A percentile compares a stretch with the other conserved stretches of the same genome.
These are phyloP conservation scores for Huntiella decipiens DNA, from an alignment of 2,329 filamentous ascomycete genomes.

Conservation along the genomic window DNA sequence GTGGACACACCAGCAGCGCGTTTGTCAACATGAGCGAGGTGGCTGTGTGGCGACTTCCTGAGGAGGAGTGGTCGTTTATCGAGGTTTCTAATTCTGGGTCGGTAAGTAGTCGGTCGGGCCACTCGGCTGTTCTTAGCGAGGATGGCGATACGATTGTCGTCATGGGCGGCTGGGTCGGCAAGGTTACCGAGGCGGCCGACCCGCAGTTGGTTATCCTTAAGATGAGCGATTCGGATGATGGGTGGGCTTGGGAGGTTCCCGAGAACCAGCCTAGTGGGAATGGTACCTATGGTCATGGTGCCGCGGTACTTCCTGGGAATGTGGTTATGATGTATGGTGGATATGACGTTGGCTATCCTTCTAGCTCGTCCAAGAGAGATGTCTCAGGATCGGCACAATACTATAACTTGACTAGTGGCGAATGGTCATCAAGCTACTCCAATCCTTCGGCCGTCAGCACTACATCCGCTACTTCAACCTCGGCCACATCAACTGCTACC, in stretches of 20 bases:
- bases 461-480: neutral
- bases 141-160: slow-evolving; percentile 65
- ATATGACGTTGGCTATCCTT: slow-evolving; percentile 26
- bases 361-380: slow-evolving; percentile 20
- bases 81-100: slow-evolving; percentile 18
- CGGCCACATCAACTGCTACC: neutral
- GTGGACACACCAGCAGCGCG: slow-evolving; percentile 63
- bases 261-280: slow-evolving; percentile 24
- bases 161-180: slow-evolving; percentile 83
- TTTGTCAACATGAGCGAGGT: slow-evolving; percentile 92
- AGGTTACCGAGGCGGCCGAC: slow-evolving; percentile 52
- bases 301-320: slow-evolving; percentile 43
- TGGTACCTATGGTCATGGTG: slow-evolving; percentile 44
- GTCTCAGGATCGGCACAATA: slow-evolving; percentile 22
- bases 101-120: slow-evolving; percentile 71
- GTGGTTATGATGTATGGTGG: slow-evolving; percentile 51
- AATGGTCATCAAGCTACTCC: slow-evolving; percentile 31
- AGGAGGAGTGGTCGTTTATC: slow-evolving; percentile 72
- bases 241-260: slow-evolving; percentile 55
- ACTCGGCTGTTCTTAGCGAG: slow-evolving; percentile 62
- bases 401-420: slow-evolving; percentile 37
- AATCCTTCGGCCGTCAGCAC: slow-evolving; percentile 7
- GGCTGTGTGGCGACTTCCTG: slow-evolving; percentile 70
- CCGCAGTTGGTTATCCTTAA: slow-evolving; percentile 67
- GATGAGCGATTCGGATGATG: slow-evolving; percentile 54